phyloP scores from a whole-genome alignment of 2,329 filamentous ascomycete species.

The Botrytis porri region DNA sequence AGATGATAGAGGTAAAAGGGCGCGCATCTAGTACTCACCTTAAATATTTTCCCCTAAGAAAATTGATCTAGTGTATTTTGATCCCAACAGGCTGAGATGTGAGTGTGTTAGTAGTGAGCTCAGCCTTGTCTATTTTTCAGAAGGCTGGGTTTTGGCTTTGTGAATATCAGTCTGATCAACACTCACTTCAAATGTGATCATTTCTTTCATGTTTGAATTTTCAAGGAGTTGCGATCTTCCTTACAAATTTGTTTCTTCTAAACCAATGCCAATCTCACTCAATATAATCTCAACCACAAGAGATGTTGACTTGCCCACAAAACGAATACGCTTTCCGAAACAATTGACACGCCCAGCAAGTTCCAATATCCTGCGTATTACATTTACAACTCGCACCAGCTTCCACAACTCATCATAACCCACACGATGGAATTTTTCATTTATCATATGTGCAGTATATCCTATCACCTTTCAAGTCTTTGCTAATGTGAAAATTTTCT shows the following conservation, averaged over 20 bases:
- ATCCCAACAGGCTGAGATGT: background rate
- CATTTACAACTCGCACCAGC: background rate
- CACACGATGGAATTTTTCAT: background rate
- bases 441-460: background rate
- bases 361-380: background rate
- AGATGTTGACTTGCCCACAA: background rate
- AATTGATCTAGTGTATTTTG: background rate
- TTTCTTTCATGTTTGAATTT: background rate
- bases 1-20: too few species aligned
- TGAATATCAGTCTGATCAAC: background rate
- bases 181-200: background rate
- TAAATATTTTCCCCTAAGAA: too few species aligned
- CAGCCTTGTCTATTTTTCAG: background rate
- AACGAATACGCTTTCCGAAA: background rate
- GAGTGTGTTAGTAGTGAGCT: background rate
- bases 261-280: background rate
- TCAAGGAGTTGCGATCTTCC: background rate
- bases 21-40: background rate
- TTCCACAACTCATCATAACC: background rate
- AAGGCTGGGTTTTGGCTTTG: background rate
- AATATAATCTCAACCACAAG: background rate
- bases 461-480: background rate
- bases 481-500: background rate
- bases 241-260: background rate
- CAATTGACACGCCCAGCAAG: background rate